Conservation (phyloP, 129 eudicot genomes). For the Tagetes erecta region DNA sequence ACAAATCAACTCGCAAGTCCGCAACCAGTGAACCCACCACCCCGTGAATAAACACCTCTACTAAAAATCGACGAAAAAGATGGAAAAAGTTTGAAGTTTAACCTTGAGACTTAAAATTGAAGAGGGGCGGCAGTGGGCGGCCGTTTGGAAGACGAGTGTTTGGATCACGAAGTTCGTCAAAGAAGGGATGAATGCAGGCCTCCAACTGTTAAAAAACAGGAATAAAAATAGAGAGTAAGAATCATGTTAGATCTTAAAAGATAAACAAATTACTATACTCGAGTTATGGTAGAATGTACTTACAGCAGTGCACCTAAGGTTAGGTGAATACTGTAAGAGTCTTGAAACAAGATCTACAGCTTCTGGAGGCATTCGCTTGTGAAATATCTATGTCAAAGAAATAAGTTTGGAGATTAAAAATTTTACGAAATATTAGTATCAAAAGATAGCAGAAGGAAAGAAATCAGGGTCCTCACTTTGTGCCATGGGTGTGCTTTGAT, state of each 20-base stretch:
- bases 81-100: neutral
- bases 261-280: neutral
- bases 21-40: too few species aligned
- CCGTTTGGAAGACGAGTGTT: constrained; percentile 65
- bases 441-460: neutral
- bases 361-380: constrained; percentile 69
- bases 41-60: too few species aligned
- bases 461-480: constrained; percentile 42
- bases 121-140: constrained; percentile 65
- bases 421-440: neutral
- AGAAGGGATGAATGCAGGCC: constrained; percentile 60
- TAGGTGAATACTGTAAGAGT: constrained; percentile 68
- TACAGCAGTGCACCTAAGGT: constrained; percentile 64
- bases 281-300: constrained; percentile 36
- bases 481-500: constrained; percentile 76
- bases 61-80: neutral
- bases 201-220: constrained; percentile 46
- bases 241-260: neutral
- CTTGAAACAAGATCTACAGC: constrained; percentile 76
- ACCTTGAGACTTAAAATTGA: constrained; percentile 71
- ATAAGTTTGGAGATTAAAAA: neutral
- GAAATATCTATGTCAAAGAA: constrained; percentile 48
- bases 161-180: constrained; percentile 65
- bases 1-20: too few species aligned
- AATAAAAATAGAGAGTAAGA: neutral